These are phyloP conservation scores for Candida chauliodis DNA, from an alignment of 805 yeast species.

Conservation along the genomic window DNA sequence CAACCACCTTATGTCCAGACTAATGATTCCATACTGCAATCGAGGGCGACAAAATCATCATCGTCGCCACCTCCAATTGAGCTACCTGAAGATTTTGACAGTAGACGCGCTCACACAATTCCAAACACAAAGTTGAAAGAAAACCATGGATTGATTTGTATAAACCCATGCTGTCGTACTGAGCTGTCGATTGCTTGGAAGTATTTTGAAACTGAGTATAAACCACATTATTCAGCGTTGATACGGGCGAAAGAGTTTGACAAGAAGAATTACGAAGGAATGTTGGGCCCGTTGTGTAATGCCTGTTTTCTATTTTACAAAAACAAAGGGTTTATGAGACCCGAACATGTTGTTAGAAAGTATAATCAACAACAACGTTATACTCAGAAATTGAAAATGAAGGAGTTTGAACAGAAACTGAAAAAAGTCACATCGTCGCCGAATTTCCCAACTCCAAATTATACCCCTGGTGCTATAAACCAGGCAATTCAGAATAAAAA, in stretches of 20 bases:
- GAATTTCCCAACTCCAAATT: slow-evolving; percentile 38
- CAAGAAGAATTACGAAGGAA: slow-evolving; percentile 40
- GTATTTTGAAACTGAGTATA: slow-evolving; percentile 39
- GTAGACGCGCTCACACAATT: slow-evolving; percentile 41
- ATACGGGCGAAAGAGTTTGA: slow-evolving; percentile 36
- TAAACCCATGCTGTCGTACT: slow-evolving; percentile 39
- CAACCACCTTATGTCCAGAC: slow-evolving; percentile 30
- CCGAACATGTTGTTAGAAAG: slow-evolving; percentile 43
- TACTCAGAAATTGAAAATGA: slow-evolving; percentile 17
- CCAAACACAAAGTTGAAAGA: slow-evolving; percentile 34
- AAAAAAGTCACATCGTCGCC: slow-evolving; percentile 27
- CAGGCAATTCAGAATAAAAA: slow-evolving; percentile 30
- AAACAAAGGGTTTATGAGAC: slow-evolving; percentile 43
- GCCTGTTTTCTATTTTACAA: slow-evolving; percentile 43
- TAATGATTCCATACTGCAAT: slow-evolving; percentile 10
- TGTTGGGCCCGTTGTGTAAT: slow-evolving; percentile 46
- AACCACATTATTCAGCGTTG: slow-evolving; percentile 34
- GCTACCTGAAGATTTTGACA: slow-evolving; percentile 38
- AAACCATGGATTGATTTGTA: slow-evolving; percentile 38
- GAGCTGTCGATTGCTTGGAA: slow-evolving; percentile 40
- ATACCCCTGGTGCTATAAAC: slow-evolving; percentile 35
- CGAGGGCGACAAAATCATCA: slow-evolving; percentile 15
- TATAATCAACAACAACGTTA: slow-evolving; percentile 43
- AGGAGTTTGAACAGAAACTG: background rate
- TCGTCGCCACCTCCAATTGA: slow-evolving; percentile 43